Base-by-base conservation (phyloP, 495 filamentous ascomycete genomes). In the Podospora pseudocomata region DNA sequence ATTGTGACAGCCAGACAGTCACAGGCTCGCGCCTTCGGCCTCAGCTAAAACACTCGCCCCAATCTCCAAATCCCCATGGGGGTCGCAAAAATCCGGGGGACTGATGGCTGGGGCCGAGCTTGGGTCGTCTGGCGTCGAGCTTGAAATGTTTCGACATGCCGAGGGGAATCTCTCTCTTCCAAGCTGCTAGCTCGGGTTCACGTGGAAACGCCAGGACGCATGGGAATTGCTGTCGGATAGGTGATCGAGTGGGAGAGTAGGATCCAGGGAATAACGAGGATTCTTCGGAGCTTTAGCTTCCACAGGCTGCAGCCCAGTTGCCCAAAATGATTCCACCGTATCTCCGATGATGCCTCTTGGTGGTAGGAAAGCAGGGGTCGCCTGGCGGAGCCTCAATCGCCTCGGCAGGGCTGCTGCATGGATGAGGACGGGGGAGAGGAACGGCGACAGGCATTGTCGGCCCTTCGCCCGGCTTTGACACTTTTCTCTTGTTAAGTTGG, bases 401-500 rank as follows among this genome's bases (percentile, higher is more conserved):
- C 59, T 61, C 59, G 20, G 59, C 59, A 61, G 59, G 59, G 59
- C 59, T 61, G 59, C 23, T 26, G 59, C 59, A 61, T 27, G 59
- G 59, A 61, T 32, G 4, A 32, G 18, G 5, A 20, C 55, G 59
- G 59, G 28, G 59, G 28, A 61, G 59, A 61, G 59, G 59, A 20
- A 61, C 28, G 16, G 20, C 19, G 55, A 58, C 55, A 20, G 55
- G 55, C n/a, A 26, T 66, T 66, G 28, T 70, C 71, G 65, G 71
- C 65, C 62, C 68, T 70, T 61, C 18, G 68, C 64, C 68, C 71
- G 68, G 30, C 57, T 62, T n/a, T 49, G 16, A 44, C 26, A 39
- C 28, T 60, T 23, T 58, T 67, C 7, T 57, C 56, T 19, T 60
- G 49, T 60, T 20, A 30, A 53, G 49, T 27, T 57, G 15, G 5